Evolutionary conservation across 192 early-diverging fungal species (phyloP).

Genomic region (Umbelopsis vinacea): DNA sequence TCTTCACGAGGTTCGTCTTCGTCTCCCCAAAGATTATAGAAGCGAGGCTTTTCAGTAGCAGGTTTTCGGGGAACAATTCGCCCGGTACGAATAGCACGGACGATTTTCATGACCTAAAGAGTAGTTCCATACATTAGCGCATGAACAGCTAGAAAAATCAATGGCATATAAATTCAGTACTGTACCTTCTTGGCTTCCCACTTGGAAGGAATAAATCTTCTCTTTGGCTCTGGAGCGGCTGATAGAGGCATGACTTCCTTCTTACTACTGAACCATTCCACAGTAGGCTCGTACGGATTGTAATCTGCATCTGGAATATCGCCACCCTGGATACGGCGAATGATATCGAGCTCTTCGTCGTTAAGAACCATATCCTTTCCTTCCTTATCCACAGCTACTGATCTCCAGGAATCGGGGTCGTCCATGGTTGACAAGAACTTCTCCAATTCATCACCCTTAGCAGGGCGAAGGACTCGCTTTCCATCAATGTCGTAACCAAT

Average conservation of each 20-base stretch:
- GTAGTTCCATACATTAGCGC: not conserved
- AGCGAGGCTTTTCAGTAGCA: conserved; percentile 61
- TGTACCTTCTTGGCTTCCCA: conserved; percentile 86
- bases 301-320: conserved; percentile 82
- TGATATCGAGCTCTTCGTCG: conserved; percentile 91
- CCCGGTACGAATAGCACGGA: conserved; percentile 91
- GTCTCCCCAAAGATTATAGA: conserved; percentile 90
- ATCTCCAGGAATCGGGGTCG: conserved; percentile 89
- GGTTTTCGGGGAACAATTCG: conserved; percentile 72
- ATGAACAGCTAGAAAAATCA: not conserved
- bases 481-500: conserved; percentile 97
- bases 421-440: conserved; percentile 92
- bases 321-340: conserved; percentile 84
- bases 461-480: conserved; percentile 88
- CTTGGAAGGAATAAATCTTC: conserved; percentile 94
- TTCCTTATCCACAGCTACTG: conserved; percentile 81
- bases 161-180: not conserved
- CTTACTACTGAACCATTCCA: conserved; percentile 95
- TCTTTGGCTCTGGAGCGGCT: conserved; percentile 94
- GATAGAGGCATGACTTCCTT: conserved; percentile 80
- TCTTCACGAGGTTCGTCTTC: conserved; percentile 63
- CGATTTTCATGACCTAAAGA: conserved; percentile 91
- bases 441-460: conserved; percentile 91
- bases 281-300: conserved; percentile 91
- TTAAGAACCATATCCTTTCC: conserved; percentile 84